Base-by-base conservation (phyloP, 257 asterid species). In the Solanum medicagineum region DNA sequence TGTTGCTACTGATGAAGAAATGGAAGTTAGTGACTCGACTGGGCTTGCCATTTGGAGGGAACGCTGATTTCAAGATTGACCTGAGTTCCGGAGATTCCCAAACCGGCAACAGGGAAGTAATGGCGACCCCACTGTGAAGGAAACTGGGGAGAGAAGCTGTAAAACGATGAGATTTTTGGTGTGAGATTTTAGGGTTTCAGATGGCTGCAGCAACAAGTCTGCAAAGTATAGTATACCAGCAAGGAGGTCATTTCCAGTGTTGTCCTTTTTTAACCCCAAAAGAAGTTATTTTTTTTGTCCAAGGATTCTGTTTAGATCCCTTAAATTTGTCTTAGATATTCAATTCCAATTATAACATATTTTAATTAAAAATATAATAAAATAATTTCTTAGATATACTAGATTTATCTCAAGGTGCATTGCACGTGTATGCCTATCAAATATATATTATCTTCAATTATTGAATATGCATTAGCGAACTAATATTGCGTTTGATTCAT, bases 1-100 rank as follows among this genome's bases (percentile, higher is more conserved):
- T 53, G 97, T 94, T 2, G 95, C 84, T 84, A 94, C 75, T 56
- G 90, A 91, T 22, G 94, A 85, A 85, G 91, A 90, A 82, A 93
- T 57, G 79, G 94, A 89, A 84, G 81, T 82, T 66, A 95, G 90
- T 15, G 87, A 87, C 74, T 94, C 97, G 86, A 93, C 84, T 80
- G 93, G 94, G 88, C 85, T 89, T 65, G 89, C 84, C 84, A 85
- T 85, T 29, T 62, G 62, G 29, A 36, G 55, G 36, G 59, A 63
- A 68, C 8, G 36, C 42, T 65, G 70, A 65, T 10, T 57, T 59
- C 84, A 74, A 36, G 53, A 62, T 54, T 62, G 80, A 79, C 57
- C 3, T 29, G 73, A 22, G 24, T 32, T 66, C 51, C 60, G 66
- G 60, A 49, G 75, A 74, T 45, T 49, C 57, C 81, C 10, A 74